These are phyloP conservation scores for Davidsoniella eucalypti DNA, from an alignment of 2,329 filamentous ascomycete genomes.

Conservation along the genomic window DNA sequence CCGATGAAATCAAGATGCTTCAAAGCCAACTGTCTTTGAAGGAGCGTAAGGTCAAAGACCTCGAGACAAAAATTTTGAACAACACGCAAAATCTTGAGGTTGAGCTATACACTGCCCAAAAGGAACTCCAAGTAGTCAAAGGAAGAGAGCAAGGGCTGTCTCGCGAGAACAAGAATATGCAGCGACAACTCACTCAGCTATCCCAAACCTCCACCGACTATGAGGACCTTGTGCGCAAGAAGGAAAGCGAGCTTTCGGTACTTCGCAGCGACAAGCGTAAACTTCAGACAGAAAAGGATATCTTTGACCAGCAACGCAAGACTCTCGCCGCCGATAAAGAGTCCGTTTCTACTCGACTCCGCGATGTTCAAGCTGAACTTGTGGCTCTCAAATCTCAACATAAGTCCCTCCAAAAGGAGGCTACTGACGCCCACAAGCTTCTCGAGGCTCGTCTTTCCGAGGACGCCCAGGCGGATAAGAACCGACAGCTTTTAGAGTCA, in stretches of 20 bases:
- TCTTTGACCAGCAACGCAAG: conserved; percentile 63
- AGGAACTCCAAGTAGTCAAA: conserved; percentile 61
- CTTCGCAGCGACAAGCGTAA: conserved; percentile 73
- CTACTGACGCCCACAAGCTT: conserved; percentile 69
- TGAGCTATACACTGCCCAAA: conserved; percentile 61
- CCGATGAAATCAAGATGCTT: conserved; percentile 77
- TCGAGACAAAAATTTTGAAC: conserved; percentile 70
- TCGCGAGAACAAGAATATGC: conserved; percentile 66
- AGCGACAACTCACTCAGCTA: conserved; percentile 71
- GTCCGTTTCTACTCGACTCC: conserved; percentile 56
- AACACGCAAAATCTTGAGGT: conserved; percentile 79
- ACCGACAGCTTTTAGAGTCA: conserved; percentile 64
- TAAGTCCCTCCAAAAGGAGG: conserved; percentile 70
- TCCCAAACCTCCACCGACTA: conserved; percentile 88
- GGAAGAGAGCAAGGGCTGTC: conserved; percentile 59
- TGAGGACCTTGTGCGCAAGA: conserved; percentile 80
- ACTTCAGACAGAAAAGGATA: conserved; percentile 62
- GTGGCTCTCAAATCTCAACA: conserved; percentile 77
- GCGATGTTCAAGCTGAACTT: conserved; percentile 74
- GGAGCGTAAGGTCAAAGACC: conserved; percentile 74
- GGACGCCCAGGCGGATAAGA: conserved; percentile 69
- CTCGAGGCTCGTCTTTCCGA: conserved; percentile 81
- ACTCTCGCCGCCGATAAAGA: conserved; percentile 61
- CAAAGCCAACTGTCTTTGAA: conserved; percentile 80
- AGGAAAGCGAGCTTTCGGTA: conserved; percentile 81